Evolutionary conservation across 2,329 filamentous ascomycete genomes (phyloP).

Genomic region (Shiraia sp.): DNA sequence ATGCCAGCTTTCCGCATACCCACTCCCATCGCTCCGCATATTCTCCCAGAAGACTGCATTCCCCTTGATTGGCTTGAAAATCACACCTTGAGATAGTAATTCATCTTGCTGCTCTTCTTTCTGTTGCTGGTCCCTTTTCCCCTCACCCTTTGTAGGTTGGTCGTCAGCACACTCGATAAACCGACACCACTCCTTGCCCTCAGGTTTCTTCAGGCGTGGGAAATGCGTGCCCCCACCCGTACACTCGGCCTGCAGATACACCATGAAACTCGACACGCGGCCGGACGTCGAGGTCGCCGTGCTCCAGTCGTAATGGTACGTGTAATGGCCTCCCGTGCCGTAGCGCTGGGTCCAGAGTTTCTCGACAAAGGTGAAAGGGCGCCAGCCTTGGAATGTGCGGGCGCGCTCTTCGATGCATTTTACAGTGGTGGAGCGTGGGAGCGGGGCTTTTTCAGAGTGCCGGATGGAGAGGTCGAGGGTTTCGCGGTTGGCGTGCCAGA

Average conservation of each 20-base stretch:
- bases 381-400: slow-evolving; percentile 64
- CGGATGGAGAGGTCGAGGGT: slow-evolving; percentile 55
- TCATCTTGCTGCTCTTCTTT: slow-evolving; percentile 21
- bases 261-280: slow-evolving; percentile 64
- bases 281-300: slow-evolving; percentile 41
- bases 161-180: slow-evolving; percentile 56
- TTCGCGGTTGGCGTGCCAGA: slow-evolving; percentile 56
- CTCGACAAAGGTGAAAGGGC: slow-evolving; percentile 61
- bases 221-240: slow-evolving; percentile 65
- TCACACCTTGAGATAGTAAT: slow-evolving; percentile 51
- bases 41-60: slow-evolving; percentile 69
- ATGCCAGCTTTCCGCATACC: slow-evolving; percentile 64
- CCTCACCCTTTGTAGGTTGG: slow-evolving; percentile 12
- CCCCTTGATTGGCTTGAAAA: slow-evolving; percentile 61
- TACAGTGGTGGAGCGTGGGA: slow-evolving; percentile 50
- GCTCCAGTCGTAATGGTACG: slow-evolving; percentile 61
- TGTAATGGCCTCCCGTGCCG: slow-evolving; percentile 61
- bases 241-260: slow-evolving; percentile 58
- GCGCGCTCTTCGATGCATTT: slow-evolving; percentile 64
- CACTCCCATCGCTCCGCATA: slow-evolving; percentile 57
- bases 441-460: slow-evolving; percentile 55
- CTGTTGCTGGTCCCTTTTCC: not conserved
- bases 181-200: slow-evolving; percentile 56
- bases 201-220: slow-evolving; percentile 54
- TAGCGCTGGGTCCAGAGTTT: slow-evolving; percentile 65